Conservation (phyloP, 306 rosid genomes). For the Myrica gale region DNA sequence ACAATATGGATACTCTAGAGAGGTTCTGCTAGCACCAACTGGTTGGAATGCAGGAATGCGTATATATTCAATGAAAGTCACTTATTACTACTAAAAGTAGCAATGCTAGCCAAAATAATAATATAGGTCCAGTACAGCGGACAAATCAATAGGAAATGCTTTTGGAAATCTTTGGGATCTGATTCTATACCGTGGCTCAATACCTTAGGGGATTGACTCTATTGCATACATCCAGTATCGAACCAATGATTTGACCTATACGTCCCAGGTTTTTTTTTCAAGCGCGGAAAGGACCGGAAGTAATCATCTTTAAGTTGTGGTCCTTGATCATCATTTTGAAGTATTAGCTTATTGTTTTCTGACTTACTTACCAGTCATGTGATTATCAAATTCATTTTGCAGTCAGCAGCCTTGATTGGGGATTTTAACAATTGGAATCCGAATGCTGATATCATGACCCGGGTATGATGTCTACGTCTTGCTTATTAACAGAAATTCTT, state of each 20-base stretch:
- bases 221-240: too few species aligned
- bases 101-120: too few species aligned
- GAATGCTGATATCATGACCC: conserved; percentile 72
- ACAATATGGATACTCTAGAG: neutral
- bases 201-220: too few species aligned
- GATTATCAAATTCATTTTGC: conserved; percentile 35
- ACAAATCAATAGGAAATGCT: too few species aligned
- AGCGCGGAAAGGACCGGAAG: too few species aligned
- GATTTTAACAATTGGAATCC: conserved; percentile 98
- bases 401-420: conserved; percentile 93
- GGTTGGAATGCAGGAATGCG: neutral
- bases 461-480: conserved; percentile 52
- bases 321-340: neutral
- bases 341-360: conserved; percentile 2
- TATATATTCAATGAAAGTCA: neutral
- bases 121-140: too few species aligned
- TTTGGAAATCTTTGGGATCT: too few species aligned
- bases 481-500: neutral
- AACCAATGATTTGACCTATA: too few species aligned
- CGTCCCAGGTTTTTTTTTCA: too few species aligned
- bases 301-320: neutral
- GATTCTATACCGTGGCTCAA: too few species aligned
- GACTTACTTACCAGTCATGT: neutral
- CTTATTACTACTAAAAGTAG: neutral
- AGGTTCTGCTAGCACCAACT: neutral